Evolutionary conservation across 2,329 filamentous ascomycete species (phyloP).

Genomic region (Colletotrichum agaves): DNA sequence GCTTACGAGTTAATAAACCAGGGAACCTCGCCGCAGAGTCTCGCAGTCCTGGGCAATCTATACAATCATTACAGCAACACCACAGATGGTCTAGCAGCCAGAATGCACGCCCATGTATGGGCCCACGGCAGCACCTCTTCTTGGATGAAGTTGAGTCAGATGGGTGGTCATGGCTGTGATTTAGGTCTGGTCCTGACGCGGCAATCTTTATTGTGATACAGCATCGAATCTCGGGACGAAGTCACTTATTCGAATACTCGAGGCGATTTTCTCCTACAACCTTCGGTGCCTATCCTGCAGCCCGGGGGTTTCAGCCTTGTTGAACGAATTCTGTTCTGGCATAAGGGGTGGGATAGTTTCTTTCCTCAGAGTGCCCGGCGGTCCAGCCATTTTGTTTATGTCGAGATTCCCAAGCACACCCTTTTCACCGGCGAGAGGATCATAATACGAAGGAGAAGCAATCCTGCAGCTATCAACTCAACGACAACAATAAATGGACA

Average conservation of each 20-base stretch:
- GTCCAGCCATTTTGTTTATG: conserved; percentile 21
- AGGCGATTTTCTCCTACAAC: conserved; percentile 33
- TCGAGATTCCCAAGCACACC: conserved; percentile 19
- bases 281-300: conserved; percentile 16
- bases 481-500: conserved; percentile 12
- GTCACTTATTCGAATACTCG: conserved; percentile 32
- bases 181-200: conserved; percentile 31
- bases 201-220: conserved; percentile 31
- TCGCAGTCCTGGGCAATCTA: conserved; percentile 33
- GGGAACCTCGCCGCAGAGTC: conserved; percentile 6
- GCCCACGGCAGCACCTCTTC: conserved; percentile 28
- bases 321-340: conserved; percentile 34
- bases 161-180: conserved; percentile 30
- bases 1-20: conserved; percentile 29
- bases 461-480: conserved; percentile 3
- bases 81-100: conserved; percentile 11
- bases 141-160: conserved; percentile 36
- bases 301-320: conserved; percentile 17
- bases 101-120: conserved; percentile 32
- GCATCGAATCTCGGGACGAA: conserved; percentile 33
- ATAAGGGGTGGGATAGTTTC: conserved; percentile 30
- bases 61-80: conserved; percentile 36
- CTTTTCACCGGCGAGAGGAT: conserved; percentile 2
- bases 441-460: conserved; percentile 10
- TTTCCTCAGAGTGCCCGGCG: conserved; percentile 18